Evolutionary conservation across 2,329 filamentous ascomycete genomes (phyloP), one percentile per base, ranked within the genome.

Genomic region (Trichoderma koningii): DNA sequence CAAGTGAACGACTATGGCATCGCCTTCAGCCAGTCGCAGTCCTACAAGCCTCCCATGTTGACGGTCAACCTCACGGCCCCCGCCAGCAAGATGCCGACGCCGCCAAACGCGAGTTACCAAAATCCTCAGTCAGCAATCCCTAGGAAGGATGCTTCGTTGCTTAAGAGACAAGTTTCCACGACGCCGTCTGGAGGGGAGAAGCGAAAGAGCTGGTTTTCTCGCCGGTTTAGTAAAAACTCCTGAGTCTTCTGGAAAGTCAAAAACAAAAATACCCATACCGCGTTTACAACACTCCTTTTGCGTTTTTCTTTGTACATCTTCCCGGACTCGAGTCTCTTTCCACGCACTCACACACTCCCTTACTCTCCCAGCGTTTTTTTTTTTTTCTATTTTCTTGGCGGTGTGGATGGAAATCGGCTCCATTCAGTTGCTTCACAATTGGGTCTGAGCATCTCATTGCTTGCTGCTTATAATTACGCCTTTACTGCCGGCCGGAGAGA

Each of bases 201-300:
- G 83, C 85, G 91, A 69, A 93, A 93, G 83, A 95, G 93, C 75
- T 97, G 93, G 92, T 88, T 98, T 72, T 87, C 90, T 73, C 87
- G 88, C 71, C 85, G 88, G 63, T 95, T 97, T 76, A 95, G 90
- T 82, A 93, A 83, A 74, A 77, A 78, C 34, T 75, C 75, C 14
- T 67, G 56, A 60, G 59, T 44, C 48, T 51, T 41, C 45, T 45
- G 47, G 45, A 59, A 51, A 45, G 21, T 34, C 17, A 21, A 30
- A 30, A 34, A 55, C 21, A 2, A 23, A 23, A 23, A 23, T 23
- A 23, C 21, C 21, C 21, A 48, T 45, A 55, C 48, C 47, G 34
- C 45, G 34, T 23, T 55, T 62, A 28, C 6, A 53, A 34, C 59
- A 55, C 38, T 62, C 59, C 59, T 45, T 45, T 62, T 44, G 48